Evolutionary conservation across 106 monocot species (phyloP), one percentile per base, ranked within the genome.

Genomic region (Cymbidium sinense): DNA sequence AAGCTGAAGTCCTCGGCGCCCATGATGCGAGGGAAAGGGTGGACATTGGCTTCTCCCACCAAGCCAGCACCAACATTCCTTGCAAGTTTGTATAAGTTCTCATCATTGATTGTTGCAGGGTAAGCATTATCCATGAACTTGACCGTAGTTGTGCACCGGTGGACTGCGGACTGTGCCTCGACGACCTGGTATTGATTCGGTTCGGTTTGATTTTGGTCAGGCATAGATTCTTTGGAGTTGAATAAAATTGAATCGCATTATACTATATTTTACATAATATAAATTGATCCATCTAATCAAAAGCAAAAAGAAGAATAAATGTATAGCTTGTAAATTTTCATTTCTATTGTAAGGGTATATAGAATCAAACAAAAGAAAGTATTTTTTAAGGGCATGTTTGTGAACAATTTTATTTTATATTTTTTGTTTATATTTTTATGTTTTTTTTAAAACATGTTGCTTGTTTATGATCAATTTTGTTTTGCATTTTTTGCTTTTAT

Each of bases 1-100:
- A 94, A 94, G 20, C 85, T 82, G 74, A 94, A 91, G 51, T 94
- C 93, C 75, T 92, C 92, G 0, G 85, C 83, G 0, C 86, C 90
- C 86, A 91, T 86, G 4, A 55, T 5, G 33, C 33, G 80, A 1
- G 43, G 52, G 11, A 30, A 43, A 21, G 64, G 6, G 10, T 0
- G 70, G 18, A 89, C 81, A n/a, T 85, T 81, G 77, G 43, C 83
- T 47, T 83, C 70, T 1, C 92, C 87, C 0, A 89, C 50, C 37
- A 92, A 70, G 21, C 30, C n/a, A 64, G 79, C 83, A 0, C 85
- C 87, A 7, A 85, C 87, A 25, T 3, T 78, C 77, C 82, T 87
- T 0, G 73, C 89, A 37, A 85, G 85, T 0, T 28, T 69, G 70
- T 92, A 92, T 77, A 92, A 75, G 13, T 17, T 70, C 37, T 92